phyloP scores from a whole-genome alignment of 352 stramenopile genomes.

The Blastocystis sp. region DNA sequence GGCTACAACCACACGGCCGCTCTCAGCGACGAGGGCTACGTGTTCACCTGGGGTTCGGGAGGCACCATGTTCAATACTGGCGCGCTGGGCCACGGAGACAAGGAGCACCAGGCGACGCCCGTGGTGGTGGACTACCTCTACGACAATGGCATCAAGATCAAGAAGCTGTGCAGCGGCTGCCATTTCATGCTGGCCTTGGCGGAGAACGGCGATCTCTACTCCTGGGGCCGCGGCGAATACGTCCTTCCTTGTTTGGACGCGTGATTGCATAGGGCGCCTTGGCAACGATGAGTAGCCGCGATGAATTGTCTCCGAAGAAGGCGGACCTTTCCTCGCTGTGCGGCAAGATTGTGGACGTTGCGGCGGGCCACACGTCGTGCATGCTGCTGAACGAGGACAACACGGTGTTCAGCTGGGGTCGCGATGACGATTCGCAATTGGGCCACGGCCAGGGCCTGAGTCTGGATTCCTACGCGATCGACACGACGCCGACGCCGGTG shows the following conservation, averaged over 20 bases:
- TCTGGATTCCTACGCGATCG: slow-evolving; percentile 13
- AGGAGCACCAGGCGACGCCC: slow-evolving; percentile 19
- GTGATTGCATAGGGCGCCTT: slow-evolving; percentile 4
- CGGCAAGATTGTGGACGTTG: slow-evolving; percentile 36
- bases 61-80: slow-evolving; percentile 4
- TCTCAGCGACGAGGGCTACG: slow-evolving; percentile 23
- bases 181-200: slow-evolving; percentile 42
- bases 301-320: slow-evolving; percentile 26
- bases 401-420: slow-evolving; percentile 33
- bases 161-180: slow-evolving; percentile 6
- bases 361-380: background rate
- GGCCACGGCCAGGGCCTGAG: slow-evolving; percentile 20
- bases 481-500: slow-evolving; percentile 12
- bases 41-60: slow-evolving; percentile 39
- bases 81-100: slow-evolving; percentile 33
- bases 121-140: slow-evolving; percentile 64
- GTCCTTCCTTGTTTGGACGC: background rate
- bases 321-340: background rate
- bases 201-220: slow-evolving; percentile 49
- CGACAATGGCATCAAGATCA: slow-evolving; percentile 48
- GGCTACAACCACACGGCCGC: slow-evolving; percentile 48
- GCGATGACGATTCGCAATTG: slow-evolving; percentile 28
- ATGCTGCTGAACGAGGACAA: slow-evolving; percentile 32
- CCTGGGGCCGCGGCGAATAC: slow-evolving; percentile 27
- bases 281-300: background rate